Conservation (phyloP, 768 basidiomycete species). For the Tulasnella sp. region DNA sequence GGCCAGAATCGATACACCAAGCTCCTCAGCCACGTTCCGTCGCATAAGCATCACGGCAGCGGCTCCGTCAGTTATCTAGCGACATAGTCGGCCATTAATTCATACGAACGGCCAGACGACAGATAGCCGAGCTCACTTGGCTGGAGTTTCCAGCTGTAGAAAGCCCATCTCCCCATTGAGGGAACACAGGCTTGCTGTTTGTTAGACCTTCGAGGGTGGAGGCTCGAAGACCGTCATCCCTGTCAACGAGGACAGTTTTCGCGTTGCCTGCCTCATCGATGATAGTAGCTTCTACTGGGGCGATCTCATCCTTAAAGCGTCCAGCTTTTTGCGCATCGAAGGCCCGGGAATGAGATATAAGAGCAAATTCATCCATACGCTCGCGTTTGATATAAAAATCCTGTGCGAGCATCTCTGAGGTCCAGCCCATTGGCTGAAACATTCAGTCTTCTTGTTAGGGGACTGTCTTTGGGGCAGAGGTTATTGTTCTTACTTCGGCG, state of each 20-base stretch:
- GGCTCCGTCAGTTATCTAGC: slow-evolving; percentile 72
- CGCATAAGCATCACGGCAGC: slow-evolving; percentile 74
- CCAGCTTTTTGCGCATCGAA: slow-evolving; percentile 48
- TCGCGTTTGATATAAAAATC: slow-evolving; percentile 50
- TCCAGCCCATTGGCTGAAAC: slow-evolving; percentile 65
- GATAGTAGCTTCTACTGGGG: slow-evolving; percentile 48
- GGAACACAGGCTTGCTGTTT: slow-evolving; percentile 78
- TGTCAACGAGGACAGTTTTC: slow-evolving; percentile 37
- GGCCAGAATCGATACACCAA: slow-evolving; percentile 67
- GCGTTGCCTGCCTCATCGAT: slow-evolving; percentile 21
- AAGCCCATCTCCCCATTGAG: slow-evolving; percentile 55
- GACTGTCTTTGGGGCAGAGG: too few relatives aligned
- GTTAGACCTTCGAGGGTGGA: slow-evolving; percentile 68
- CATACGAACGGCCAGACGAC: background rate
- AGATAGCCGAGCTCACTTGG: slow-evolving; percentile 30
- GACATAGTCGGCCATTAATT: slow-evolving; percentile 21
- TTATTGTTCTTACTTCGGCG: slow-evolving; percentile 41
- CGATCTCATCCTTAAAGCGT: slow-evolving; percentile 76
- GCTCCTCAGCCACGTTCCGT: slow-evolving; percentile 60
- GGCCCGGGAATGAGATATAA: slow-evolving; percentile 62
- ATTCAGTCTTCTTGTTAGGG: slow-evolving; percentile 1
- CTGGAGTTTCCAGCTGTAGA: slow-evolving; percentile 83
- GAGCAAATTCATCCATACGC: slow-evolving; percentile 82
- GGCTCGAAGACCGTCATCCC: slow-evolving; percentile 84
- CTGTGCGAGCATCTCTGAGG: slow-evolving; percentile 36